Evolutionary conservation across 176 grass and related monocot species (phyloP).

Genomic region (bread wheat (Triticum aestivum)): DNA sequence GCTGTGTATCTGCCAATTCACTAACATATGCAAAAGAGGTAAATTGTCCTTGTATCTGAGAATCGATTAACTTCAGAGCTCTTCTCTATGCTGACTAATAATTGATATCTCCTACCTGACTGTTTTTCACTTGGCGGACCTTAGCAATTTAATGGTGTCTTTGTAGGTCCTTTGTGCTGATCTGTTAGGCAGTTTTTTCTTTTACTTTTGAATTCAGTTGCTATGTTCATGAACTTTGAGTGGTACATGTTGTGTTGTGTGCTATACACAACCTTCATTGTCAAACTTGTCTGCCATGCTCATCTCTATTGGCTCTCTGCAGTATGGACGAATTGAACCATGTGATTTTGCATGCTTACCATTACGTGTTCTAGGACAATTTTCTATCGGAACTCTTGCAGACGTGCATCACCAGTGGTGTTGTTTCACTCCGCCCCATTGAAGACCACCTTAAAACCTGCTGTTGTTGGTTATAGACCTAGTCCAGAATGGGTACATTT

Average conservation of each 20-base stretch:
- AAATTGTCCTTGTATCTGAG: conserved; percentile 5
- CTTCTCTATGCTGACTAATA: neutral
- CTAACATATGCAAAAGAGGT: conserved; percentile 80
- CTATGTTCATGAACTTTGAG: neutral
- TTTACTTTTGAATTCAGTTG: conserved; percentile 6
- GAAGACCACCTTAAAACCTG: neutral
- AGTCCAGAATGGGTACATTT: too few relatives aligned
- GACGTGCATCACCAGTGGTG: neutral
- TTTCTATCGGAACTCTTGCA: neutral
- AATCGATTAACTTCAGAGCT: conserved; percentile 22
- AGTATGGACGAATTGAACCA: neutral
- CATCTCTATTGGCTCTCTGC: neutral
- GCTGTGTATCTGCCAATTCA: conserved; percentile 68
- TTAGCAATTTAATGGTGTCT: neutral
- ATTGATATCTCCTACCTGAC: neutral
- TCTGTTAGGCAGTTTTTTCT: neutral
- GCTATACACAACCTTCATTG: neutral
- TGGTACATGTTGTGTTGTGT: neutral
- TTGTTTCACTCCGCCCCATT: neutral
- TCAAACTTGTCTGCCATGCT: neutral
- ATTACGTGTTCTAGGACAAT: neutral
- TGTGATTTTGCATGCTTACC: neutral
- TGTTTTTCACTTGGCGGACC: neutral
- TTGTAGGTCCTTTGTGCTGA: neutral
- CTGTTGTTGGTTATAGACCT: neutral